Percentiles rank a stretch among this genome's conserved stretches.
phyloP scores from a whole-genome alignment of 2,329 filamentous ascomycete genomes.

The Chaetomiaceae sp. region DNA sequence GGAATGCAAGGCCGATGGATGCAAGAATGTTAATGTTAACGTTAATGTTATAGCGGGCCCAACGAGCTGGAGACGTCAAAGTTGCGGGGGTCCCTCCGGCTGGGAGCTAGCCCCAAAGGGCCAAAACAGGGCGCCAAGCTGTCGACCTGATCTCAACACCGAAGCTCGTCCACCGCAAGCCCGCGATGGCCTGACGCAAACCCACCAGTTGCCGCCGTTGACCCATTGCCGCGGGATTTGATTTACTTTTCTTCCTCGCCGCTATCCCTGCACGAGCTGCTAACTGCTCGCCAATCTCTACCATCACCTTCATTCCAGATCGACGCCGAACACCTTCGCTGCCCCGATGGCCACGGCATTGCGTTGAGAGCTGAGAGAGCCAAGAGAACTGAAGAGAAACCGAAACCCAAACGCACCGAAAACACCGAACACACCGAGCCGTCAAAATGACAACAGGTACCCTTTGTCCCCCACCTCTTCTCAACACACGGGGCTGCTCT shows the following conservation, averaged over 20 bases:
- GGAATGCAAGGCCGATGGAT: too few relatives aligned
- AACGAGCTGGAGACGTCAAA: slow-evolving; percentile 3
- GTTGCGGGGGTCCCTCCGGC: slow-evolving; percentile 9
- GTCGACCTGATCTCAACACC: slow-evolving; percentile 8
- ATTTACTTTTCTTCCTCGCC: not conserved
- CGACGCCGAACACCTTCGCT: not conserved
- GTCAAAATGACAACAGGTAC: slow-evolving; percentile 23
- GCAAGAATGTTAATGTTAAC: too few relatives aligned
- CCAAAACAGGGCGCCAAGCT: slow-evolving; percentile 9
- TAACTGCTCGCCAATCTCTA: too few relatives aligned
- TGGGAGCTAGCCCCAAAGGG: not conserved
- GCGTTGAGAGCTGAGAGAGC: not conserved
- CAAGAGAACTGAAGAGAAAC: not conserved
- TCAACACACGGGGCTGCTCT: too few relatives aligned
- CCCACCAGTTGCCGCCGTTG: not conserved
- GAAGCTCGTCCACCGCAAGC: not conserved
- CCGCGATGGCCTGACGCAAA: slow-evolving; percentile 10
- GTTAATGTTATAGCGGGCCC: too few relatives aligned
- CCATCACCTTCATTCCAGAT: not conserved
- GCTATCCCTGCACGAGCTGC: not conserved
- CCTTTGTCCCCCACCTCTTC: too few relatives aligned
- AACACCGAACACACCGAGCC: not conserved
- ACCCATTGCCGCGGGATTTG: not conserved
- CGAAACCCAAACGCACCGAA: too few relatives aligned
- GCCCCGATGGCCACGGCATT: not conserved